A percentile compares a stretch with the other conserved stretches of the same genome.
Conservation (phyloP, 139 green algal genomes). For the Chlorella sp. region DNA sequence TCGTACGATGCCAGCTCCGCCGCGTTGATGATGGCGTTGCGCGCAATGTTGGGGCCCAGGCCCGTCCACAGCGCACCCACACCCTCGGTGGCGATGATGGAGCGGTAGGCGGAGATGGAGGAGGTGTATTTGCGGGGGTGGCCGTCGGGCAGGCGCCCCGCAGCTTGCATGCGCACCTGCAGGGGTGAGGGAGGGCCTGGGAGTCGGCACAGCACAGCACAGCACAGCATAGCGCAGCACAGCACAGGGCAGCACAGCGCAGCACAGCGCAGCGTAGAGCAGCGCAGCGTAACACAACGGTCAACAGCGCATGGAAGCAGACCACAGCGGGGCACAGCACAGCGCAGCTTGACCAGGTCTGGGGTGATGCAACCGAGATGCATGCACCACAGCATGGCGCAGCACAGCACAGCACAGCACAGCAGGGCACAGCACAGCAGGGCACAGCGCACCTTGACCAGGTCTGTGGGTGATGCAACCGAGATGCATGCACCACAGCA, state of each 20-base stretch:
- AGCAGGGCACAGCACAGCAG: too few relatives aligned
- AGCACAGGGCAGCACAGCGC: too few relatives aligned
- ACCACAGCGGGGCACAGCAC: too few relatives aligned
- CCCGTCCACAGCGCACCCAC: conserved; percentile 93
- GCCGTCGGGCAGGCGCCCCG: conserved; percentile 85
- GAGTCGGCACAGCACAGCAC: too few relatives aligned
- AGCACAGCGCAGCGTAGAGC: background rate
- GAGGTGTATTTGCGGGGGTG: conserved; percentile 83
- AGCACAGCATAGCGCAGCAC: too few relatives aligned
- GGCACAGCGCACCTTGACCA: too few relatives aligned
- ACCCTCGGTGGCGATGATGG: conserved; percentile 90
- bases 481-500: too few relatives aligned
- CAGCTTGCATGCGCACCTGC: conserved; percentile 95
- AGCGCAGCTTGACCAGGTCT: too few relatives aligned
- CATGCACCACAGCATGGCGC: background rate
- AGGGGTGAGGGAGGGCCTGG: background rate
- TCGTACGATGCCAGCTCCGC: conserved; percentile 97
- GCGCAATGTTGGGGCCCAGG: conserved; percentile 94
- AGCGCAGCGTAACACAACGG: too few relatives aligned
- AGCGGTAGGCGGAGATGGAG: conserved; percentile 90
- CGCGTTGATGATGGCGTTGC: conserved; percentile 98
- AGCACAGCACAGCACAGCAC: background rate
- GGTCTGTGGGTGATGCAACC: too few relatives aligned
- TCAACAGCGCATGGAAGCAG: too few relatives aligned
- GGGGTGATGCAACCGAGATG: too few relatives aligned